Conservation (phyloP, 192 early-diverging fungal species). For the Coemansia sp. region DNA sequence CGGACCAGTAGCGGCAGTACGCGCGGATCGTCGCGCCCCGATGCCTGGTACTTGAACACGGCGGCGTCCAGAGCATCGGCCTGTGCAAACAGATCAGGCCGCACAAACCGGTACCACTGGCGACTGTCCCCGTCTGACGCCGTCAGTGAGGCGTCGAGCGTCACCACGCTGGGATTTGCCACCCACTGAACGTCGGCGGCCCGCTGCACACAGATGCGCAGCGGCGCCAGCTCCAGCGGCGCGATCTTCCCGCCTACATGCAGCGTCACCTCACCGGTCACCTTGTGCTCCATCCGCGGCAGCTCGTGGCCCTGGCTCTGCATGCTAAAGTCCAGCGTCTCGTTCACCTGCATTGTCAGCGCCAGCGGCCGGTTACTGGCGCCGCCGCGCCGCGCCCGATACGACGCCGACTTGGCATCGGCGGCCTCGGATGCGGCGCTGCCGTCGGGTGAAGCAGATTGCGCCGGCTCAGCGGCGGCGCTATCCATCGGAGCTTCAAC, state of each 20-base stretch:
- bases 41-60: conserved; percentile 41
- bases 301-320: background rate
- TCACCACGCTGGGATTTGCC: conserved; percentile 40
- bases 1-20: conserved; percentile 16
- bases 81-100: conserved; percentile 44
- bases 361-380: conserved; percentile 12
- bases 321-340: conserved; percentile 29
- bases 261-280: conserved; percentile 36
- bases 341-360: conserved; percentile 25
- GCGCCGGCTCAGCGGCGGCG: no score
- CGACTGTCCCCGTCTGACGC: conserved; percentile 16
- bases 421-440: background rate
- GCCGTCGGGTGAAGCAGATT: background rate
- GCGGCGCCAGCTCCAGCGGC: conserved; percentile 43
- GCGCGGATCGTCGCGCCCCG: background rate
- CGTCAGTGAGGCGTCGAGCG: conserved; percentile 34
- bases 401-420: background rate
- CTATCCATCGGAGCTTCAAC: no score
- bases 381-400: background rate
- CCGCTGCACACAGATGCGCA: conserved; percentile 38
- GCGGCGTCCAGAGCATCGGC: conserved; percentile 14
- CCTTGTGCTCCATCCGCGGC: conserved; percentile 2
- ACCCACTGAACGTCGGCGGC: conserved; percentile 20
- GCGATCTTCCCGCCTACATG: conserved; percentile 19
- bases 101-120: conserved; percentile 50